phyloP scores from a whole-genome alignment of 2,329 filamentous ascomycete genomes.

The Metarhizium guizhouense region DNA sequence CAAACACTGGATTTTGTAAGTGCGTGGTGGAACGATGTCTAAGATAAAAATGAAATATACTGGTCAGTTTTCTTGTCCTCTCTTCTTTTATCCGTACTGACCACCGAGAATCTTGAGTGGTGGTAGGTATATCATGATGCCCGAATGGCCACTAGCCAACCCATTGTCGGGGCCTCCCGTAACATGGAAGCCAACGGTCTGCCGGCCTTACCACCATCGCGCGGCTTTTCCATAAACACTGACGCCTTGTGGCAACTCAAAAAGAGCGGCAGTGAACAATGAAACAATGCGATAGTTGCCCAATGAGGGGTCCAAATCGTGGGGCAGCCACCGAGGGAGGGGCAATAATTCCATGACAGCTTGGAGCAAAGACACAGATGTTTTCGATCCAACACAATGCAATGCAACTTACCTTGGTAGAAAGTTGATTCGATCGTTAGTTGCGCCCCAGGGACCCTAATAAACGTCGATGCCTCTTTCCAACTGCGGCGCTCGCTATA shows the following conservation, averaged over 20 bases:
- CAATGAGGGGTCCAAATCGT: constrained; percentile 1
- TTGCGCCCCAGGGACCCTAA: no score
- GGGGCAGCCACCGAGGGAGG: neutral
- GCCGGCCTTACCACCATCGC: neutral
- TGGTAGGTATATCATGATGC: neutral
- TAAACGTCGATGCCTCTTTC: neutral
- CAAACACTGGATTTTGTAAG: neutral
- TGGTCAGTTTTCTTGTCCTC: neutral
- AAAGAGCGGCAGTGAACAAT: neutral
- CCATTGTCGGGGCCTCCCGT: neutral
- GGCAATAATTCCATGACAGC: neutral
- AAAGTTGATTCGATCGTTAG: neutral
- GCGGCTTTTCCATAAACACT: neutral
- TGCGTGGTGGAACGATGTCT: neutral
- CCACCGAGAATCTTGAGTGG: neutral
- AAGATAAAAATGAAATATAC: neutral
- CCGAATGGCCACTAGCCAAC: neutral
- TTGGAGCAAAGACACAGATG: neutral
- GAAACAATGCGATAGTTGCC: neutral
- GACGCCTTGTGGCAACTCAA: neutral
- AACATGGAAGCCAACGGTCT: neutral
- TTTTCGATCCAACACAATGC: neutral
- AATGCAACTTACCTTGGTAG: neutral
- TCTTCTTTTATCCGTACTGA: neutral
- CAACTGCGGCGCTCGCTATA: neutral